Conservation (phyloP, 371 early-diverging fungal species). For the Circinella umbellata region DNA sequence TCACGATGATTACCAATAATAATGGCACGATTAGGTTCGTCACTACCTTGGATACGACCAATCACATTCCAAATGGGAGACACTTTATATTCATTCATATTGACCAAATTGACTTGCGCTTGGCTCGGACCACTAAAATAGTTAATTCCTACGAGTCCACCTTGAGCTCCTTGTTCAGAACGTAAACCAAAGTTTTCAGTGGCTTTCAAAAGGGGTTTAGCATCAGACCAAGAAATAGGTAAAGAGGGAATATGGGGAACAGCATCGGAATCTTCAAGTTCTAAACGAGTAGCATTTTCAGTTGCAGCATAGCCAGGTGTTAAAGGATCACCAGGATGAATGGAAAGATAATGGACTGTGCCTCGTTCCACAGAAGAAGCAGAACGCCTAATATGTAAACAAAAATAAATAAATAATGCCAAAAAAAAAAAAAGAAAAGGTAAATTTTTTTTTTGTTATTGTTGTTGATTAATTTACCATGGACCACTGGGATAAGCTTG, state of each 20-base stretch:
- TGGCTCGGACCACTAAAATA: slow-evolving; percentile 63
- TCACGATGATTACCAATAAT: slow-evolving; percentile 70
- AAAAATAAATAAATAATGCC: not conserved
- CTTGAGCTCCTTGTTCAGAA: slow-evolving; percentile 37
- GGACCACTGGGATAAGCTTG: slow-evolving; percentile 68
- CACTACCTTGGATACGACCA: slow-evolving; percentile 57
- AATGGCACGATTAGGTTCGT: slow-evolving; percentile 59
- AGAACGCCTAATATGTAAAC: slow-evolving; percentile 46
- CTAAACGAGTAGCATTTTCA: slow-evolving; percentile 54
- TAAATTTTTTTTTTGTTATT: too few relatives aligned
- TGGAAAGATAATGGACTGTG: slow-evolving; percentile 48
- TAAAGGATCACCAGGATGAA: slow-evolving; percentile 64
- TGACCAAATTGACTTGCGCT: slow-evolving; percentile 56
- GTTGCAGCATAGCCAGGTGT: slow-evolving; percentile 66
- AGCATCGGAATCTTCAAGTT: slow-evolving; percentile 43
- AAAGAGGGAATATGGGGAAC: slow-evolving; percentile 66
- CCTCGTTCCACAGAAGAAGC: slow-evolving; percentile 60
- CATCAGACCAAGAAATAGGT: slow-evolving; percentile 71
- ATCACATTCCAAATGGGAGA: slow-evolving; percentile 72
- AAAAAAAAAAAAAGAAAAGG: too few relatives aligned
- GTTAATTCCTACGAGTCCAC: slow-evolving; percentile 47
- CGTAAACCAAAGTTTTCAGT: slow-evolving; percentile 47
- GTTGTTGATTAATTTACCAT: slow-evolving; percentile 50
- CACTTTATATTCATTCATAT: slow-evolving; percentile 52
- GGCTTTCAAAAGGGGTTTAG: slow-evolving; percentile 54